Evolutionary conservation across 2,329 filamentous ascomycete species (phyloP), one percentile per base, ranked within the genome.

Genomic region (Penicillium nordicum): DNA sequence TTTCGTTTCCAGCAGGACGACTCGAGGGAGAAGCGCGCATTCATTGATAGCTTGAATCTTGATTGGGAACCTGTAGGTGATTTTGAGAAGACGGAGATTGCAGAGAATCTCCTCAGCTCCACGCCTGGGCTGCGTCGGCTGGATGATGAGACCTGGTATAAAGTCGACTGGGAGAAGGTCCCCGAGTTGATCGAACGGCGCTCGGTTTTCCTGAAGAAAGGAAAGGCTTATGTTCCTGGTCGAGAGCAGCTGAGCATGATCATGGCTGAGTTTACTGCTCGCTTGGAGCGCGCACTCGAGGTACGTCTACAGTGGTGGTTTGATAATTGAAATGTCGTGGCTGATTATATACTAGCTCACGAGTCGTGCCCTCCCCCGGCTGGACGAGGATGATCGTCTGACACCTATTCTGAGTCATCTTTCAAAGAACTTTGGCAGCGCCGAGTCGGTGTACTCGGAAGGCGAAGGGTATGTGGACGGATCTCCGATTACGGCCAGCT

Each of bases 351-450:
- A 27, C 27, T 59, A 92, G 87, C 80, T 96, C 54, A 97, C 94
- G 8, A 88, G 92, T n/a, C 88, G 92, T 53, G 92, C 92, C 0
- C 81, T 97, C 4, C 94, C 94, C 0, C 87, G 92, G 11, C 84
- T 99, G 36, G 94, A 99, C 71, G 94, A 99, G 79, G 94, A 99
- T 72, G 93, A 97, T 73, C 89, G 94, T 44, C 83, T 99, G 16
- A 83, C 84, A 0, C 88, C 88, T 0, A 89, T 90, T 60, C 78
- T 90, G 30, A 81, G 84, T 42, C 87, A 99, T 69, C 83, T 99
- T n/a, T 94, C 91, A 58, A 93, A 96, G 74, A 96, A 93, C 72
- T 99, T 99, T 74, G 88, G 90, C 64, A 92, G 93, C 0, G 94
- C 94, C 1, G 93, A 97, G 69, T 86, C 91, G 8, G 84, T 86